These are phyloP conservation scores for Ogataea nonfermentans DNA, from an alignment of 805 yeast species.

Conservation along the genomic window DNA sequence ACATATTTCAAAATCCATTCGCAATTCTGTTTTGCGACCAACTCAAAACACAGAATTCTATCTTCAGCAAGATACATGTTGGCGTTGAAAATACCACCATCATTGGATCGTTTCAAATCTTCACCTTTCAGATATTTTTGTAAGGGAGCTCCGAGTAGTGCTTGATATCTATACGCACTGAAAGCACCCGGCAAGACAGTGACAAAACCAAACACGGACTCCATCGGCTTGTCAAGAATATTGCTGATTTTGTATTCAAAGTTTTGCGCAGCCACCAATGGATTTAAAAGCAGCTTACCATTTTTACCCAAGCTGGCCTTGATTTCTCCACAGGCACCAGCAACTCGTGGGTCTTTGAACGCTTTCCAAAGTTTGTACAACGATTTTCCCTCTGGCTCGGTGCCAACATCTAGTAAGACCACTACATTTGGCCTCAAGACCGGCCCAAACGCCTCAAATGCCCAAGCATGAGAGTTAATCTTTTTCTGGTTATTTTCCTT, in stretches of 20 bases:
- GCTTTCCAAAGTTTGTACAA: conserved; percentile 88
- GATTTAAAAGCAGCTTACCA: conserved; percentile 58
- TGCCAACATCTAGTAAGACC: conserved; percentile 89
- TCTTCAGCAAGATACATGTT: conserved; percentile 98
- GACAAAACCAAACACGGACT: conserved; percentile 90
- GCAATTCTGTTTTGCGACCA: conserved; percentile 77
- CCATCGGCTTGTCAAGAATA: conserved; percentile 93
- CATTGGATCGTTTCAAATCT: conserved; percentile 59
- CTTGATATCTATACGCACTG: conserved; percentile 86
- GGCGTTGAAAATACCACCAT: conserved; percentile 83
- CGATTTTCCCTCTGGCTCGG: conserved; percentile 82
- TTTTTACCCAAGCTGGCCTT: conserved; percentile 72
- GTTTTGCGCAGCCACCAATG: conserved; percentile 93
- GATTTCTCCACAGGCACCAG: conserved; percentile 98
- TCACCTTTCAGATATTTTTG: conserved; percentile 93
- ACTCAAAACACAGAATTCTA: conserved; percentile 89
- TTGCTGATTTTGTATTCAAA: conserved; percentile 96
- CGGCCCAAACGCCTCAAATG: conserved; percentile 88
- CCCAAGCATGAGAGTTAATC: conserved; percentile 96
- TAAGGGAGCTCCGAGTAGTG: conserved; percentile 80
- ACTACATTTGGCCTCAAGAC: conserved; percentile 79
- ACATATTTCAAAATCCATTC: conserved; percentile 84
- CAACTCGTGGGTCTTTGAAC: conserved; percentile 75
- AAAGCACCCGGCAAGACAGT: conserved; percentile 96
- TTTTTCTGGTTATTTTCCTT: conserved; percentile 88